These are phyloP conservation scores for Globisporangium solare DNA, from an alignment of 352 stramenopile genomes.

Conservation along the genomic window DNA sequence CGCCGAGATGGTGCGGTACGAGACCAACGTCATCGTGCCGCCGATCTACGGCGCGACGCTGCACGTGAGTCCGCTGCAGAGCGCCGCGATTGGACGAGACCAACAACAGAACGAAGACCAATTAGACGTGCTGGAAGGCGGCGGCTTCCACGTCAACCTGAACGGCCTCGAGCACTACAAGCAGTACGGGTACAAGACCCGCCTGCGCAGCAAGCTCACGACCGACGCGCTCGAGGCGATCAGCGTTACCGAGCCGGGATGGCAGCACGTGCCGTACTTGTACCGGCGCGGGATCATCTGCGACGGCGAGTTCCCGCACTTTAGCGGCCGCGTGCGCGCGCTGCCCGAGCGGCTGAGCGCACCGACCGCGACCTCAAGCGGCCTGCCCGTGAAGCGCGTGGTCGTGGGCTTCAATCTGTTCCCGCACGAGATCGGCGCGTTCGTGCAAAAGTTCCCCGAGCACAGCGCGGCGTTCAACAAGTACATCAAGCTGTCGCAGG, in stretches of 20 bases:
- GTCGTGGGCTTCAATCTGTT: constrained; percentile 79
- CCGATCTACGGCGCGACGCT: constrained; percentile 73
- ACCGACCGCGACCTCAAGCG: not conserved
- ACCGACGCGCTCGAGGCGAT: constrained; percentile 42
- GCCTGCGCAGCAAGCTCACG: constrained; percentile 29
- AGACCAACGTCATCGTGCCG: constrained; percentile 45
- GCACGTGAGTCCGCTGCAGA: constrained; percentile 53
- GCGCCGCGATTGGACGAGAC: not conserved
- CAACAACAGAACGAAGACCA: constrained; percentile 2
- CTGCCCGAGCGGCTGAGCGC: constrained; percentile 18
- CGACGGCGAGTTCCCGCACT: constrained; percentile 67
- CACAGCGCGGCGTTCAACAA: constrained; percentile 66
- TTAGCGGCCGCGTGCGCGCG: constrained; percentile 48
- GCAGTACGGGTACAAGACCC: constrained; percentile 64
- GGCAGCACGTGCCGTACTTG: constrained; percentile 39
- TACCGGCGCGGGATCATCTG: constrained; percentile 63
- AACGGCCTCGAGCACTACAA: constrained; percentile 51
- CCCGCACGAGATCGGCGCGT: constrained; percentile 55
- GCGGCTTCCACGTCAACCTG: constrained; percentile 55
- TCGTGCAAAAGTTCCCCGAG: constrained; percentile 57
- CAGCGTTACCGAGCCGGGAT: constrained; percentile 27
- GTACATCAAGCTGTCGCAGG: constrained; percentile 70
- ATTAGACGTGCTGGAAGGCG: constrained; percentile 32
- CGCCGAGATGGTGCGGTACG: constrained; percentile 39
- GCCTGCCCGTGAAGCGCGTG: constrained; percentile 42